Base-by-base conservation (phyloP, 1,284 basidiomycete species). In the Austropuccinia psidii region DNA sequence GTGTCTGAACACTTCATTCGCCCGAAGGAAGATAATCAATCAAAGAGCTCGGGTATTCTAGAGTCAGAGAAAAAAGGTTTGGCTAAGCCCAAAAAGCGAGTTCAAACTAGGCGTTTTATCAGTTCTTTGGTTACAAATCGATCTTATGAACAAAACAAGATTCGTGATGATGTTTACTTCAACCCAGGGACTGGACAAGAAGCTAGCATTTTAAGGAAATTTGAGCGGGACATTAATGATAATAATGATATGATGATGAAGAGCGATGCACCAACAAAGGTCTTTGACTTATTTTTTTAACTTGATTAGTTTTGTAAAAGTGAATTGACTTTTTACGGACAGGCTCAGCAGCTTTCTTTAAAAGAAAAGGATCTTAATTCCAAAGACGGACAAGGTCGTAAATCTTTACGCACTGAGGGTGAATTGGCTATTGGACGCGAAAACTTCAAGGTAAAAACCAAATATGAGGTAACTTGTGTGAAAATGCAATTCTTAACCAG, bases 121-220 rank as follows among this genome's bases (percentile, higher is more conserved):
- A 70, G 47, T 19, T 24, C 31, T 6, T 37, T 72, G 49, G 29
- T 41, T 11, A 58, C 62, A n/a, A 72, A 72, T 50, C 35, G 60
- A 60, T 58, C 67, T 0, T 70, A 70, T 27, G 69, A 72, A 35
- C 69, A 72, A 45, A 72, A 62, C n/a, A 47, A 50, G 33, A 15
- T 72, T 2, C 37, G 49, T 17, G 58, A 72, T 27, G 39, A 50
- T 24, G 19, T 52, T 3, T 72, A 72, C 31, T 72, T 72, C 21
- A 62, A 29, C 11, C 69, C 69, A 41, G 69, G 69, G 50, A 50
- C 39, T 49, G 69, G 57, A 17, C 17, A 33, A 21, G 69, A 72
- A 49, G 55, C 69, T 17, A 54, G 62, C 17, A 33, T 72, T 39
- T 54, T 72, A 27, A 21, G 24, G 17, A 33, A 41, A 9, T 72